phyloP scores from a whole-genome alignment of 225 moss, liverwort and hornwort species.

The Ulota crispa region DNA sequence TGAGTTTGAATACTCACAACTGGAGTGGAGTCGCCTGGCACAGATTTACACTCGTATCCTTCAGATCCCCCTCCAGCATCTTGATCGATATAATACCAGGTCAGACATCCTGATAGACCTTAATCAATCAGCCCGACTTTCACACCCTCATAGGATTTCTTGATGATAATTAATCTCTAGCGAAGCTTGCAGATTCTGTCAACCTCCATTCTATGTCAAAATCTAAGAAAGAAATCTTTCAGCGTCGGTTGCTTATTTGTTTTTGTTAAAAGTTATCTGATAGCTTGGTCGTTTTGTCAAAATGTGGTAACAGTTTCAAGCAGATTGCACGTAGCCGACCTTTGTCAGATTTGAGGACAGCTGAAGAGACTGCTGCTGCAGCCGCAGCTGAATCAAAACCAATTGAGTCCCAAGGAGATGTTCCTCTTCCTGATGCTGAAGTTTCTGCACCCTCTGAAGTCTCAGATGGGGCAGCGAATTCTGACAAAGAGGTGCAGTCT shows the following conservation, averaged over 20 bases:
- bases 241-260: not conserved
- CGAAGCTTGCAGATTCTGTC: not conserved
- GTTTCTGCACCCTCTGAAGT: constrained; percentile 49
- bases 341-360: constrained; percentile 66
- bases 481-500: constrained; percentile 46
- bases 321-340: constrained; percentile 82
- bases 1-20: constrained; percentile 85
- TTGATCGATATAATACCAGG: constrained; percentile 89
- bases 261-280: not conserved
- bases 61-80: constrained; percentile 86
- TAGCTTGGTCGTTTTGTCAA: not conserved
- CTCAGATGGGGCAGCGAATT: constrained; percentile 38
- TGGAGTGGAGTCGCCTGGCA: constrained; percentile 92
- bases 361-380: constrained; percentile 60
- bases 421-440: constrained; percentile 43
- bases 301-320: constrained; percentile 64
- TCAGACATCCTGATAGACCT: constrained; percentile 24
- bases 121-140: not conserved
- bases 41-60: constrained; percentile 87
- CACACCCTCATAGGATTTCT: not conserved
- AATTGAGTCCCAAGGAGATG: constrained; percentile 41
- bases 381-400: constrained; percentile 37
- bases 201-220: not conserved
- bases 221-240: not conserved
- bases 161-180: not conserved